These are phyloP conservation scores for Suillus sp. DNA, from an alignment of 768 basidiomycete genomes.

Conservation along the genomic window DNA sequence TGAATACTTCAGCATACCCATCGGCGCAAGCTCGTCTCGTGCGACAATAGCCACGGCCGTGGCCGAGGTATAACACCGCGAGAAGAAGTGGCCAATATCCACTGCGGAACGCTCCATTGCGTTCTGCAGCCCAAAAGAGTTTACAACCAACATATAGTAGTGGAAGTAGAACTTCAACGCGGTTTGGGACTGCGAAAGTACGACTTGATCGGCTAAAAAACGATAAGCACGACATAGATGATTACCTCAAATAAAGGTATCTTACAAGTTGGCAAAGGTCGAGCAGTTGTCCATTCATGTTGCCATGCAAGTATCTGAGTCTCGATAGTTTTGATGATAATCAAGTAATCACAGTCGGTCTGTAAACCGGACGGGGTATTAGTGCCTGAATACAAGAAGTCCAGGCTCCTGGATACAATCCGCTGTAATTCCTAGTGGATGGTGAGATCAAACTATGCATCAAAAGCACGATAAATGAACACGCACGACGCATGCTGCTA, in stretches of 20 bases:
- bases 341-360: constrained; percentile 79
- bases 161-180: constrained; percentile 75
- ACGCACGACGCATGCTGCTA: constrained; percentile 80
- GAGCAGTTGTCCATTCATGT: constrained; percentile 49
- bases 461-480: constrained; percentile 6
- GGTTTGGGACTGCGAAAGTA: constrained; percentile 29
- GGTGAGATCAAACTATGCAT: constrained; percentile 12
- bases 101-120: constrained; percentile 78
- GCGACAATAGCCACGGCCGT: constrained; percentile 70
- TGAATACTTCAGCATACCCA: constrained; percentile 77
- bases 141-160: constrained; percentile 85
- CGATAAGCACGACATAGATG: constrained; percentile 6
- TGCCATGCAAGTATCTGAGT: constrained; percentile 67
- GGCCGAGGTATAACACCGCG: constrained; percentile 73
- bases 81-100: constrained; percentile 84
- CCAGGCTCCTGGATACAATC: constrained; percentile 84
- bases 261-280: constrained; percentile 22
- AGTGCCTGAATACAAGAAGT: constrained; percentile 86
- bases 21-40: constrained; percentile 76
- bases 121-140: constrained; percentile 96
- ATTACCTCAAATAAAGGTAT: constrained; percentile 4
- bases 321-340: constrained; percentile 84
- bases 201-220: constrained; percentile 28
- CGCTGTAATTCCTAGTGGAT: constrained; percentile 76
- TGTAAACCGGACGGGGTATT: constrained; percentile 81